Conservation (phyloP, 345 rosid genomes). For the Salix dunnii region DNA sequence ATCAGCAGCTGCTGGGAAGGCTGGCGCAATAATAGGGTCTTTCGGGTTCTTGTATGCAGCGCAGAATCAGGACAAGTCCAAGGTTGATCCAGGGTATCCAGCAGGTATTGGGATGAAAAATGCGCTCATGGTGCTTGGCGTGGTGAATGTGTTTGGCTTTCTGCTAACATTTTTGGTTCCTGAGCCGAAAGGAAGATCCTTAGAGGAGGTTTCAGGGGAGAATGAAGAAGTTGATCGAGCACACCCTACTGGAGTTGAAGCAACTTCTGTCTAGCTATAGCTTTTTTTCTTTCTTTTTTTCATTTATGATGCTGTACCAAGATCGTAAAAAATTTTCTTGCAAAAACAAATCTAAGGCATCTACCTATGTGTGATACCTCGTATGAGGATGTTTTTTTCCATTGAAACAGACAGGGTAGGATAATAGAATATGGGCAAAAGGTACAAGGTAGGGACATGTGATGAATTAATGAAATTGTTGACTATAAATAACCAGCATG, state of each 20-base stretch:
- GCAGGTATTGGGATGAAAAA: conserved; percentile 23
- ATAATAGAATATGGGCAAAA: too few species aligned
- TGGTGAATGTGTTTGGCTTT: conserved; percentile 30
- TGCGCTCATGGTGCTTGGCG: conserved; percentile 12
- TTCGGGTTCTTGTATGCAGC: conserved; percentile 35
- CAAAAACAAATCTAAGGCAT: too few species aligned
- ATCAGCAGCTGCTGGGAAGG: conserved; percentile 19
- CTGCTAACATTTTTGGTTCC: conserved; percentile 30
- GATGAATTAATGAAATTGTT: too few species aligned
- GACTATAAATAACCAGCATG: too few species aligned
- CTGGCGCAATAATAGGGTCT: conserved; percentile 11
- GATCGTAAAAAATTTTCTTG: too few species aligned
- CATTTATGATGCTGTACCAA: not conserved
- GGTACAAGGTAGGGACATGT: too few species aligned
- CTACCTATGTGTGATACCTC: too few species aligned
- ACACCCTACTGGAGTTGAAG: not conserved
- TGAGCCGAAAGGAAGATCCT: conserved; percentile 3
- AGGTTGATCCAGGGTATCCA: conserved; percentile 17
- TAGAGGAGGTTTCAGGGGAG: conserved; percentile 12
- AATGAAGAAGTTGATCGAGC: not conserved
- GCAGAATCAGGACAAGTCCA: conserved; percentile 17
- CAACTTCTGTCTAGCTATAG: not conserved
- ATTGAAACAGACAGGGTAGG: too few species aligned
- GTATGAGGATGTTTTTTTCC: too few species aligned
- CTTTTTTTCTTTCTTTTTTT: not conserved